A percentile compares a stretch with the other conserved stretches of the same genome.
Evolutionary conservation across 805 yeast genomes (phyloP).

Genomic region (Alloascoidea hylecoeti): DNA sequence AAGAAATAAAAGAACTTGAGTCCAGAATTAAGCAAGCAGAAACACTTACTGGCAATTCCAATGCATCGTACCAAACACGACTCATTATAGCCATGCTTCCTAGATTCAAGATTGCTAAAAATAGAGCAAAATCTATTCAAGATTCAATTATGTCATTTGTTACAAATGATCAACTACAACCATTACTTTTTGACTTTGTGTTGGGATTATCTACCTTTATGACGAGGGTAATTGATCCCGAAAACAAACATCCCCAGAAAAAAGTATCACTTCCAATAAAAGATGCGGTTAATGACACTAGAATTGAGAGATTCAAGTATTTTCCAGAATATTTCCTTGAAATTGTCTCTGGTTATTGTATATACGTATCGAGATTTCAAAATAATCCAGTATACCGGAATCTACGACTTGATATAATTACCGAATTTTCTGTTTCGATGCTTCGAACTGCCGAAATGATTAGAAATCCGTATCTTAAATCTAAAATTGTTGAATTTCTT

Average conservation of each 20-base stretch:
- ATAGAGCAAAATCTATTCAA: conserved; percentile 26
- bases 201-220: conserved; percentile 66
- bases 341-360: conserved; percentile 61
- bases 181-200: conserved; percentile 62
- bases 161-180: conserved; percentile 37
- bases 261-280: conserved; percentile 41
- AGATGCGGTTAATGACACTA: conserved; percentile 35
- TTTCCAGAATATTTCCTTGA: conserved; percentile 82
- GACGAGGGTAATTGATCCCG: conserved; percentile 59
- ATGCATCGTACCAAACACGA: conserved; percentile 8
- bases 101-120: conserved; percentile 28
- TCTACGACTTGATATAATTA: conserved; percentile 36
- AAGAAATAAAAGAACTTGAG: conserved; percentile 30
- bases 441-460: conserved; percentile 75
- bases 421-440: conserved; percentile 61
- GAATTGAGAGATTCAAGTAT: conserved; percentile 63
- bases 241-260: conserved; percentile 42
- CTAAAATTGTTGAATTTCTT: conserved; percentile 67
- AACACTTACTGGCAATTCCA: conserved; percentile 15
- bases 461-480: conserved; percentile 88
- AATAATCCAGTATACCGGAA: conserved; percentile 46
- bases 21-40: conserved; percentile 34
- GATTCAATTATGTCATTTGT: conserved; percentile 54
- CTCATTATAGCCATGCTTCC: conserved; percentile 18
- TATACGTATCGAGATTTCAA: conserved; percentile 36